Base-by-base conservation (phyloP, 192 early-diverging fungal species). In the Lunasporangiospora selenospora region DNA sequence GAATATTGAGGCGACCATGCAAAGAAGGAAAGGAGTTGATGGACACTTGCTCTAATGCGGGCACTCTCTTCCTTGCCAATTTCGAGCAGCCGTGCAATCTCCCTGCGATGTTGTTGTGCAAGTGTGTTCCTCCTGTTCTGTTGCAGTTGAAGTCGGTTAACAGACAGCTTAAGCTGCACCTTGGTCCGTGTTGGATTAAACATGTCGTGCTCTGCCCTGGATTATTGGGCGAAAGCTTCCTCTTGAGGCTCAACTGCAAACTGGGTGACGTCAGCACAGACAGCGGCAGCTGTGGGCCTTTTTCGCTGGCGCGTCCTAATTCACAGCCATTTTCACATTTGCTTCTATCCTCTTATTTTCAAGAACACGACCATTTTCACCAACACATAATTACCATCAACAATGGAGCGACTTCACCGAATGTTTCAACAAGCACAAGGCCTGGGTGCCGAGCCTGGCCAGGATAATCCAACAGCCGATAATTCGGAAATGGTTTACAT, bases 401-500 rank as follows among this genome's bases (percentile, higher is more conserved):
- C 18, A 61, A 87, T 87, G 85, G 83, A 87, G 21, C 71, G 85
- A 67, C 76, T 87, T 53, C 86, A 85, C 56, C 70, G 82, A 44
- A 62, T 87, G 58, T 82, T 87, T 67, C 83, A 81, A 46, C 67
- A 77, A 33, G 71, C 79, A 50, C 76, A 79, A 43, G 78, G 82
- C 31, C 59, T 80, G 31, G 81, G 81, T 27, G 73, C 83, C 38
- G 85, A 88, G 45, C 83, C 86, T 29, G 88, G 82, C 21, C 82
- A 93, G 75, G 95, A 97, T 71, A 91, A 91, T 40, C 93, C 94
- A 19, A 92, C 92, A n/a, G 93, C 93, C 1, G 98, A 99, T 79
- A 98, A 97, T 52, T 90, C 98, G 24, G 98, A 99, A 81, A 96
- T 95, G 82, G 93, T 99, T 18, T 94, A 99, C 83, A 99, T 99